Evolutionary conservation across 2,329 filamentous ascomycete genomes (phyloP), one percentile per base, ranked within the genome.

Genomic region (Xylaria sp.): DNA sequence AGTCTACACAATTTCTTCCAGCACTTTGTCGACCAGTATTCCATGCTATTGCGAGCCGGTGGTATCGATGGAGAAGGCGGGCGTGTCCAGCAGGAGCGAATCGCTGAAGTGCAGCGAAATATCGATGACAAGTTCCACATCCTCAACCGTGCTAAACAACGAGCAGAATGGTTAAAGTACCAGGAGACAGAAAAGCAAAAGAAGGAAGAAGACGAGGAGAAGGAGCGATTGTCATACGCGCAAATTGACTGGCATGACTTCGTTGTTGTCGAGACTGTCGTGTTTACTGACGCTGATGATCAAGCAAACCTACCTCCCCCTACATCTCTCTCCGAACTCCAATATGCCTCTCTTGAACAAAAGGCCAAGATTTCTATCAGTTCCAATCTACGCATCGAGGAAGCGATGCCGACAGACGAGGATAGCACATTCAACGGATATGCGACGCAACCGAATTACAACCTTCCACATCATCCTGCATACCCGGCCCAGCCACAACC

Each of bases 181-280:
- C 92, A 96, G 76, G 93, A 96, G 73, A 84, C 90, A 63, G 93
- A 98, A 82, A 95, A 94, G 79, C 89, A 90, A 74, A 93, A 94
- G 84, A 94, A 94, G 77, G 94, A 97, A 76, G 93, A 97, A 76
- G 90, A 94, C 71, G 92, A 91, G 48, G 92, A 97, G 77, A 89
- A 93, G 76, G 93, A 97, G 79, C 90, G 90, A 75, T 82, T 86
- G 24, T 85, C 89, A 62, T 90, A 96, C 79, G 92, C 92, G 0
- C 92, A 96, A 75, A 96, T 99, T 71, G 96, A 99, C 80, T 99
- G 96, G 96, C 93, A 97, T 77, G 95, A 98, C 78, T 99, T 99
- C 75, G 91, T 95, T 39, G 92, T 99, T 21, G 94, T 98, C 53
- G 96, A 98, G 81, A 98, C 94, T 0, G 94, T 99, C 62, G 85